These are phyloP conservation scores for Breviolum minutum DNA, from an alignment of 73 alveolate species.

Conservation along the genomic window DNA sequence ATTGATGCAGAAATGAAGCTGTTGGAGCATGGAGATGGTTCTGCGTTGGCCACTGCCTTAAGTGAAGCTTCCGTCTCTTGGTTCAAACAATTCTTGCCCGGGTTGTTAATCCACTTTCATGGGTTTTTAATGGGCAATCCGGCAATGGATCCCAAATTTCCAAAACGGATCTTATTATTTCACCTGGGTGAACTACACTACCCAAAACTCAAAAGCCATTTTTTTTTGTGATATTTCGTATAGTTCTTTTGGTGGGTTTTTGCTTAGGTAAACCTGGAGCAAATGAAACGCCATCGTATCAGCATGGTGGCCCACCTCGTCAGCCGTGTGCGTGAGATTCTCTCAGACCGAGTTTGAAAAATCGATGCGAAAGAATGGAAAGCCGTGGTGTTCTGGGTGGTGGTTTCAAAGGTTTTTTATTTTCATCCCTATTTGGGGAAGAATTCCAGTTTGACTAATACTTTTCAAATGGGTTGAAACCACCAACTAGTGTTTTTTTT, in stretches of 20 bases:
- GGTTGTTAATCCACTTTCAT: too few species aligned
- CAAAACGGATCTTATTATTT: too few species aligned
- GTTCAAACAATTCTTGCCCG: not conserved
- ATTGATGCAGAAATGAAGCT: slow-evolving; percentile 49
- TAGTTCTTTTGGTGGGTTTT: not conserved
- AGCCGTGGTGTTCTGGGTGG: too few species aligned
- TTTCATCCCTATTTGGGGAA: too few species aligned
- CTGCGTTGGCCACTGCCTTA: slow-evolving; percentile 4
- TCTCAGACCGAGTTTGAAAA: not conserved
- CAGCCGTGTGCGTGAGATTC: slow-evolving; percentile 80
- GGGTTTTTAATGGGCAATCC: not conserved
- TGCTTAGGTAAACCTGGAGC: slow-evolving; percentile 62
- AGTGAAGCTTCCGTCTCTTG: slow-evolving; percentile 26
- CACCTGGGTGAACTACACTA: not conserved
- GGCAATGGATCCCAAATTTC: not conserved
- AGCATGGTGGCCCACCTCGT: slow-evolving; percentile 89
- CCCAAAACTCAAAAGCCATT: not conserved
- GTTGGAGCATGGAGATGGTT: slow-evolving; percentile 32
- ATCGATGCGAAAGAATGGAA: too few species aligned
- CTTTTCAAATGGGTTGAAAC: too few species aligned
- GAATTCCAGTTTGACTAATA: too few species aligned
- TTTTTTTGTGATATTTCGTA: too few species aligned
- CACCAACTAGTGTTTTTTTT: too few species aligned
- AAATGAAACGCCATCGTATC: slow-evolving; percentile 66
- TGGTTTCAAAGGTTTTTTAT: too few species aligned